Base-by-base conservation (phyloP, 2,329 filamentous ascomycete species). In the Cladosporium velox region DNA sequence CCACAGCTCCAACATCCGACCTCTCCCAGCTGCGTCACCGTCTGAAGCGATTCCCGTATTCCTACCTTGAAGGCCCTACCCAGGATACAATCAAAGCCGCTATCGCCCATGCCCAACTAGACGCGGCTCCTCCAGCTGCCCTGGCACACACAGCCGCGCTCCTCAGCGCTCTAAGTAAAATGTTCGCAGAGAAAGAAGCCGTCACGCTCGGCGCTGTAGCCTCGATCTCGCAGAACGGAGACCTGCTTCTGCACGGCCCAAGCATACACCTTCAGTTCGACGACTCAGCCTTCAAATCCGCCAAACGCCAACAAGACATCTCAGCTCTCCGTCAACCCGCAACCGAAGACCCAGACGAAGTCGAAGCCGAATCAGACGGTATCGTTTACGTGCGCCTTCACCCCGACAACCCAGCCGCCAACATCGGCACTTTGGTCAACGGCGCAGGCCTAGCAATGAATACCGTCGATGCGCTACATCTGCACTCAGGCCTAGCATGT, bases 381-480 rank as follows among this genome's bases (percentile, higher is more conserved):
- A 92, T 96, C 71, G 90, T 95, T 0, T 96, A 93, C 76, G 85
- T 96, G 69, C 89, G 86, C 72, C 83, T 86, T 2, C 65, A 73
- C 30, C 51, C 61, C 5, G 51, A 49, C 65, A 82, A 84, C 2
- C 81, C 81, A 0, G 75, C 81, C 64, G 86, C 84, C 63, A 88
- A 88, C 68, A 89, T 96, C 63, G 93, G 92, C 44, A 96, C 91
- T 0, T 82, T 96, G 12, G 92, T 96, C 69, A 97, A 97, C 74
- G 92, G 93, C 52, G 93, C 93, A 0, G 93, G 93, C 0, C 85
- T 97, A 1, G 92, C 92, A 0, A 95, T 97, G 91, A 95, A 95
- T 76, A 96, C 92, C 0, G 88, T 93, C 67, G 93, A 97, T 76
- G 90, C 91, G 0, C 86, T 97, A 1, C 83, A 85, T 2, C 80